Evolutionary conservation across 345 rosid species (phyloP).

Genomic region (Adansonia digitata): DNA sequence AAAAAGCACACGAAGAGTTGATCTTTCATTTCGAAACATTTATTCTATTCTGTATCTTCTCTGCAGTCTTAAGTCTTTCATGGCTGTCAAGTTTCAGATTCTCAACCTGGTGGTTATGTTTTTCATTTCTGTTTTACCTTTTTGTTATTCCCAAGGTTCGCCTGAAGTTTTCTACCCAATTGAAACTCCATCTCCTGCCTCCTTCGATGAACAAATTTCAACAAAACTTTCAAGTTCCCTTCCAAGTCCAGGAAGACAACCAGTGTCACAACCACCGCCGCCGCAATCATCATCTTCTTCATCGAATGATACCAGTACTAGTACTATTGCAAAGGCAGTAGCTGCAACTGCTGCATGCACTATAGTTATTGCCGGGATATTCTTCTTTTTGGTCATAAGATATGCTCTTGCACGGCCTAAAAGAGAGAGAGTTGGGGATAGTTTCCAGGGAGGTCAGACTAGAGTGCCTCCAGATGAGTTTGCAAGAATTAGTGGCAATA

Average conservation of each 20-base stretch:
- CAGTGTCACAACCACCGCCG: conserved; percentile 11
- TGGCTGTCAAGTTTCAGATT: conserved; percentile 34
- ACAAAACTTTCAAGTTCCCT: background rate
- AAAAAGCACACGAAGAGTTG: background rate
- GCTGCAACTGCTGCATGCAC: conserved; percentile 61
- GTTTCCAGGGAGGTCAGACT: conserved; percentile 15
- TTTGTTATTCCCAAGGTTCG: conserved; percentile 33
- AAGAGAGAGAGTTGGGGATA: conserved; percentile 24
- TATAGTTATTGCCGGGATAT: conserved; percentile 34
- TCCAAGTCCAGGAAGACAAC: background rate
- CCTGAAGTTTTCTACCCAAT: conserved; percentile 56
- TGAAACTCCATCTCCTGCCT: conserved; percentile 2
- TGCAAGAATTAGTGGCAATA: conserved; percentile 31
- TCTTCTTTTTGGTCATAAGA: conserved; percentile 49
- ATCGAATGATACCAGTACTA: conserved; percentile 9
- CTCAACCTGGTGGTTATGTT: conserved; percentile 2
- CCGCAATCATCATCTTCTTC: conserved; percentile 21
- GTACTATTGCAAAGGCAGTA: conserved; percentile 46
- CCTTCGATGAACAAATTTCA: conserved; percentile 14
- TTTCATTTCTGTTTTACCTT: conserved; percentile 20
- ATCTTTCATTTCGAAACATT: background rate
- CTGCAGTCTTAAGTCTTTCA: conserved; percentile 19
- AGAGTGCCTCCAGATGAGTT: conserved; percentile 30
- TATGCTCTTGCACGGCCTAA: conserved; percentile 29
- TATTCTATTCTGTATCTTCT: conserved; percentile 10